phyloP scores from a whole-genome alignment of 208 protist genomes.

The Porcisia deanei region DNA sequence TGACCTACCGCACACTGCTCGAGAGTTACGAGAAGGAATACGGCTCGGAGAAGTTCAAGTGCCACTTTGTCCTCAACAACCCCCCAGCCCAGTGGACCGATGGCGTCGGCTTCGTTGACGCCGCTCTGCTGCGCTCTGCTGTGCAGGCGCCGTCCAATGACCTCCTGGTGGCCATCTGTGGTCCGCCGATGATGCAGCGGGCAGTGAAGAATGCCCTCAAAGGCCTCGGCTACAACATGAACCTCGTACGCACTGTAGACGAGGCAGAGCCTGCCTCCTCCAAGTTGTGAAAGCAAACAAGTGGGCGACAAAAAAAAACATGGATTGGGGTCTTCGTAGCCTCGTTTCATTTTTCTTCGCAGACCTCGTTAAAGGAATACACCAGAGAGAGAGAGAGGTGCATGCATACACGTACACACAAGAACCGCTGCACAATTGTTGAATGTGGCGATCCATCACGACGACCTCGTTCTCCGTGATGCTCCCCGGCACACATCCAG shows the following conservation, averaged over 20 bases:
- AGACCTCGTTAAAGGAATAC: neutral
- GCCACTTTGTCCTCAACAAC: constrained; percentile 66
- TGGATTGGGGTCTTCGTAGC: neutral
- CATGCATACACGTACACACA: neutral
- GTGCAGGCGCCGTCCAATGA: constrained; percentile 64
- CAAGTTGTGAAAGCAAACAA: constrained; percentile 32
- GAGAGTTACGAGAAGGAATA: constrained; percentile 48
- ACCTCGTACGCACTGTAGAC: constrained; percentile 48
- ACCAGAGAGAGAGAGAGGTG: neutral
- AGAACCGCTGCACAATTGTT: neutral
- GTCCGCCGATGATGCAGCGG: constrained; percentile 73
- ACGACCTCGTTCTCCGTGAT: neutral
- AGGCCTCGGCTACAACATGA: constrained; percentile 53
- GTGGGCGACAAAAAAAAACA: neutral
- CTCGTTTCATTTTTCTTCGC: neutral
- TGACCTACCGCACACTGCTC: constrained; percentile 61
- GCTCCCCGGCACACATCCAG: neutral
- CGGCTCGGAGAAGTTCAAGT: constrained; percentile 57
- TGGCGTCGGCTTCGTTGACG: constrained; percentile 66
- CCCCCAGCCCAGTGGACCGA: constrained; percentile 66
- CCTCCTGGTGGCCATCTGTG: constrained; percentile 75
- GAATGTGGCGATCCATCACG: too few species aligned
- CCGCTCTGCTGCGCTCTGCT: constrained; percentile 41
- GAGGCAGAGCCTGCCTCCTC: constrained; percentile 35
- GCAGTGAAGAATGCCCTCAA: constrained; percentile 40